Percentiles rank a stretch among this genome's conserved stretches.
Conservation (phyloP, 805 yeast species). For the Hanseniaspora thailandica region DNA sequence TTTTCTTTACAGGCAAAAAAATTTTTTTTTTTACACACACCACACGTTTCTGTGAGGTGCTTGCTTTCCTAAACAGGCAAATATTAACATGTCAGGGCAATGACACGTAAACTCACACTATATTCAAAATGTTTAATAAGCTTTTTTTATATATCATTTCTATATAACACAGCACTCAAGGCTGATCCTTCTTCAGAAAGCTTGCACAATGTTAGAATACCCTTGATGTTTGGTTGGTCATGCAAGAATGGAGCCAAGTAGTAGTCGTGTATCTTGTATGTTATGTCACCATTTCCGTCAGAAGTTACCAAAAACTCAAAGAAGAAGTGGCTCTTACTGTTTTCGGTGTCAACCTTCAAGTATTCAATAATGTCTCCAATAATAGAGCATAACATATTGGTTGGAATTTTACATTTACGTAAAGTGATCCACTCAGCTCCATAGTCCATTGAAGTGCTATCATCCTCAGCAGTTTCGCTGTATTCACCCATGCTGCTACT, state of each 20-base stretch:
- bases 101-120: too few species aligned
- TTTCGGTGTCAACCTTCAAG: constrained; percentile 3
- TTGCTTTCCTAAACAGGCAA: too few species aligned
- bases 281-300: constrained; percentile 12
- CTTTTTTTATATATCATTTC: constrained; percentile 13
- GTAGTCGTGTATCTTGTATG: constrained; percentile 10
- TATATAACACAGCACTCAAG: constrained; percentile 7
- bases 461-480: not conserved
- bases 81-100: too few species aligned
- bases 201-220: constrained; percentile 11
- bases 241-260: constrained; percentile 8
- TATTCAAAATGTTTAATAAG: too few species aligned
- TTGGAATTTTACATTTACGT: constrained; percentile 11
- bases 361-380: constrained; percentile 4
- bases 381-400: constrained; percentile 8
- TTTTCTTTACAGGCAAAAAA: not conserved
- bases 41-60: too few species aligned
- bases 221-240: constrained; percentile 12
- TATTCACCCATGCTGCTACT: not conserved
- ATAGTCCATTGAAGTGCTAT: not conserved
- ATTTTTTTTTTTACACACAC: not conserved
- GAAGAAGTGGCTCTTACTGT: constrained; percentile 4
- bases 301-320: constrained; percentile 14
- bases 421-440: constrained; percentile 14
- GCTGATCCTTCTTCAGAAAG: constrained; percentile 8